phyloP scores from a whole-genome alignment of 257 asterid species.

The Petunia secreta region DNA sequence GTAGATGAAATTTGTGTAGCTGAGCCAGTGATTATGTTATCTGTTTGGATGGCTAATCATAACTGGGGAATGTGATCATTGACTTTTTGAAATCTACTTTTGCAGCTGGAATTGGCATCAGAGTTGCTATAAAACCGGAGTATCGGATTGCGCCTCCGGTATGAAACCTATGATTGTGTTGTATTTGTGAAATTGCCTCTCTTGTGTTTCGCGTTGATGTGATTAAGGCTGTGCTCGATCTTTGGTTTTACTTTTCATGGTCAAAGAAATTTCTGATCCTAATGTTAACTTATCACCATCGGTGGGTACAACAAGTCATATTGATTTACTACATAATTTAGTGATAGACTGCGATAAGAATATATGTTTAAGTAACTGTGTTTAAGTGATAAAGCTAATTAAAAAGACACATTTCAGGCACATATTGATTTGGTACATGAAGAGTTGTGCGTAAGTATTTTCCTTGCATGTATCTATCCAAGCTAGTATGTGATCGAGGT shows the following conservation, averaged over 20 bases:
- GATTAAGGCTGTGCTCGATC: not conserved
- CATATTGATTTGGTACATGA: not conserved
- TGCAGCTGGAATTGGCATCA: conserved; percentile 49
- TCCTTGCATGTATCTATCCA: not conserved
- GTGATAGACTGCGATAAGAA: not conserved
- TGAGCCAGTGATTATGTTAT: not conserved
- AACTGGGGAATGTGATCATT: not conserved
- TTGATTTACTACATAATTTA: not conserved
- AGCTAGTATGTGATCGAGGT: not conserved
- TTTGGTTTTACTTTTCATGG: not conserved
- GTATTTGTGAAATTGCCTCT: not conserved
- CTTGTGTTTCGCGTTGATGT: not conserved
- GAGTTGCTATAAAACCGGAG: conserved; percentile 44
- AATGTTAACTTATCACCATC: not conserved
- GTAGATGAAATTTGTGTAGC: not conserved
- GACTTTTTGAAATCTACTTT: not conserved
- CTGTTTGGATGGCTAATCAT: not conserved
- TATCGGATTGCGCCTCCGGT: conserved; percentile 52
- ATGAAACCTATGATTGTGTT: not conserved
- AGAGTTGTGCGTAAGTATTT: not conserved
- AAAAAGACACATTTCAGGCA: not conserved
- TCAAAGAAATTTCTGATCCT: not conserved
- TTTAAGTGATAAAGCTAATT: not conserved
- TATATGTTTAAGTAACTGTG: not conserved
- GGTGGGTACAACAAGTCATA: not conserved